Base-by-base conservation (phyloP, 352 stramenopile genomes). In the Phytophthora capsici region DNA sequence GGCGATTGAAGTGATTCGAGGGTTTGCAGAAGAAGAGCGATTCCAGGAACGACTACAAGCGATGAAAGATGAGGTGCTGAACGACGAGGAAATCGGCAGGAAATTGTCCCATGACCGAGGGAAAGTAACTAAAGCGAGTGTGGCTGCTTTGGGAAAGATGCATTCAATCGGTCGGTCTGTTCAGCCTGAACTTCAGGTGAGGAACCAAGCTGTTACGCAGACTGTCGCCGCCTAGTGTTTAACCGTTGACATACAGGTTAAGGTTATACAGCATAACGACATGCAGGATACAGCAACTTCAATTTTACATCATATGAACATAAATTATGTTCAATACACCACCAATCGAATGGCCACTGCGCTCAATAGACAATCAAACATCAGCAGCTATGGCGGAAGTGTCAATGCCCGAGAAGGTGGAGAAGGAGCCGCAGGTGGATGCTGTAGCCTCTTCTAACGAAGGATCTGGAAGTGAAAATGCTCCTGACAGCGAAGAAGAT, bases 311-410 rank as follows among this genome's bases (percentile, higher is more conserved):
- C 54, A 62, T 0, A 7, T 30, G 19, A 34, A 48, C 54, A 40
- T 19, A 20, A 25, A 1, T 25, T 30, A 49, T 51, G 49, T 60
- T 3, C 14, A 36, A 6, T 23, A 66, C 48, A 49, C 32, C 22
- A 65, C 16, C 12, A 37, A 69, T 72, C 57, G 58, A 41, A 49
- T 74, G 66, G 58, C 45, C 41, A 63, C 38, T 16, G 23, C 41
- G 41, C 26, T 16, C 23, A 61, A 51, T 40, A 49, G 14, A 23
- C 9, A n/a, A 53, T 25, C 20, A 30, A 48, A 34, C 28, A 34
- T 34, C 8, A 34, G 14, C 1, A 34, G 28, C 32, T 12, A 74
- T 74, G 66, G 20, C 49, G n/a, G 56, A 59, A 22, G 13, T 67
- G 32, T 37, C 45, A 12, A 40, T 26, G 52, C 45, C 57, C 2